A percentile compares a stretch with the other conserved stretches of the same genome.
These are phyloP conservation scores for Annulohypoxylon bovei DNA, from an alignment of 495 filamentous ascomycete species.

Conservation along the genomic window DNA sequence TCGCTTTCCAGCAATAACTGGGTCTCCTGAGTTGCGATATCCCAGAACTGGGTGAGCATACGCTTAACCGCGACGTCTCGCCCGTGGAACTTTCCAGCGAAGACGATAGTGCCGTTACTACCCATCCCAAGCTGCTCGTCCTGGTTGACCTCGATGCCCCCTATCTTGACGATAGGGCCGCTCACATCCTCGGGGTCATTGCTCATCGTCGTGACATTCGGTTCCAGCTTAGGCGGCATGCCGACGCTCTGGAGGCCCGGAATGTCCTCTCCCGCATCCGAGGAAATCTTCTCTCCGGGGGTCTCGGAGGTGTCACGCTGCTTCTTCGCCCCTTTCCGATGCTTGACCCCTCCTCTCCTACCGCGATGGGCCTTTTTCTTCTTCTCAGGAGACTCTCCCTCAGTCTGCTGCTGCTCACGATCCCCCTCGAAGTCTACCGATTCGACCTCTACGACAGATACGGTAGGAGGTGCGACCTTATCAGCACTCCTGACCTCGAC, in stretches of 20 bases:
- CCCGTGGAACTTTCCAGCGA: slow-evolving; percentile 85
- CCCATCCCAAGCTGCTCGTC: slow-evolving; percentile 79
- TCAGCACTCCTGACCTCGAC: neutral
- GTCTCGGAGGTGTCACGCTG: slow-evolving; percentile 51
- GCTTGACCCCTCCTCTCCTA: slow-evolving; percentile 79
- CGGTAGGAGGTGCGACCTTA: slow-evolving; percentile 18
- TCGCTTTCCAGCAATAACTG: slow-evolving; percentile 90
- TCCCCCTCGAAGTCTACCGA: slow-evolving; percentile 49
- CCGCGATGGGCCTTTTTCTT: slow-evolving; percentile 88
- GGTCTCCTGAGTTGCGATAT: slow-evolving; percentile 94
- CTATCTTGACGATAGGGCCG: slow-evolving; percentile 72
- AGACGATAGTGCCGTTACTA: slow-evolving; percentile 88
- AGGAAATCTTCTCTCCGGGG: slow-evolving; percentile 53
- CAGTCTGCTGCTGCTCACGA: slow-evolving; percentile 48
- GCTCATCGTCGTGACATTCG: slow-evolving; percentile 62
- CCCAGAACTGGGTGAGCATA: slow-evolving; percentile 94
- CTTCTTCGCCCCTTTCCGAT: slow-evolving; percentile 66
- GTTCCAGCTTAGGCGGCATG: slow-evolving; percentile 62
- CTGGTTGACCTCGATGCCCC: slow-evolving; percentile 76
- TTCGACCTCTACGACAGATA: slow-evolving; percentile 46
- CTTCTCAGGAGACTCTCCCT: slow-evolving; percentile 49
- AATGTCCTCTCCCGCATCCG: slow-evolving; percentile 43
- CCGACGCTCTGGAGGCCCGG: slow-evolving; percentile 53
- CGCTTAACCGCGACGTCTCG: slow-evolving; percentile 95
- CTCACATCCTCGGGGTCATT: slow-evolving; percentile 64